These are phyloP conservation scores for Zostera marina DNA, from an alignment of 116 monocot species.

Conservation along the genomic window DNA sequence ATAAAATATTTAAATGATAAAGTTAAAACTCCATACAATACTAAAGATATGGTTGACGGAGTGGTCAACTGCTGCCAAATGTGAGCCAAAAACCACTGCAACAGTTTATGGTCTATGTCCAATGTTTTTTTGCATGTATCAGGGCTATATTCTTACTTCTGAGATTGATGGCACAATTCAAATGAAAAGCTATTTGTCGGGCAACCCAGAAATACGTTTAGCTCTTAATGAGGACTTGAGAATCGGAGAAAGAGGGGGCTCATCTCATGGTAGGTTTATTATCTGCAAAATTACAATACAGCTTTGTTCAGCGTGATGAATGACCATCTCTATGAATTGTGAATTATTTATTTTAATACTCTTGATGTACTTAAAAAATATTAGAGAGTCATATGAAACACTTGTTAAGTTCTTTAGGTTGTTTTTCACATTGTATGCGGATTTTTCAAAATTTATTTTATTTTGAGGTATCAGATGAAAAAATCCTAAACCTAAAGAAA, in stretches of 20 bases:
- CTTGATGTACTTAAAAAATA: not conserved
- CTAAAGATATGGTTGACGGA: too few species aligned
- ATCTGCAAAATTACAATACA: not conserved
- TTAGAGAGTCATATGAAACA: not conserved
- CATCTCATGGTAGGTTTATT: constrained; percentile 49
- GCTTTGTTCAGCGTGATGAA: constrained; percentile 2
- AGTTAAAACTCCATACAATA: too few species aligned
- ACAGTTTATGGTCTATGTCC: not conserved
- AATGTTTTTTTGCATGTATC: constrained; percentile 5
- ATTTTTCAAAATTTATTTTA: not conserved
- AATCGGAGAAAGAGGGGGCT: constrained; percentile 62
- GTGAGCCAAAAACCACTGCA: not conserved
- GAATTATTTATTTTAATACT: not conserved
- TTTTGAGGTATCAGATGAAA: not conserved
- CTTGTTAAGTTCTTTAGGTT: not conserved
- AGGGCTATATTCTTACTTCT: constrained; percentile 97
- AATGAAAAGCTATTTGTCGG: constrained; percentile 98
- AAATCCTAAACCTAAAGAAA: not conserved
- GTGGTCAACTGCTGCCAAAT: too few species aligned
- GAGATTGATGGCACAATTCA: constrained; percentile 99
- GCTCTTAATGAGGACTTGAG: constrained; percentile 92
- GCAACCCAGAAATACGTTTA: constrained; percentile 89
- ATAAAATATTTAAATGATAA: too few species aligned
- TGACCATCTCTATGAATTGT: not conserved
- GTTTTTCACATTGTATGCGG: constrained; percentile 1